Base-by-base conservation (phyloP, 768 basidiomycete species). In the Paxillus involutus region DNA sequence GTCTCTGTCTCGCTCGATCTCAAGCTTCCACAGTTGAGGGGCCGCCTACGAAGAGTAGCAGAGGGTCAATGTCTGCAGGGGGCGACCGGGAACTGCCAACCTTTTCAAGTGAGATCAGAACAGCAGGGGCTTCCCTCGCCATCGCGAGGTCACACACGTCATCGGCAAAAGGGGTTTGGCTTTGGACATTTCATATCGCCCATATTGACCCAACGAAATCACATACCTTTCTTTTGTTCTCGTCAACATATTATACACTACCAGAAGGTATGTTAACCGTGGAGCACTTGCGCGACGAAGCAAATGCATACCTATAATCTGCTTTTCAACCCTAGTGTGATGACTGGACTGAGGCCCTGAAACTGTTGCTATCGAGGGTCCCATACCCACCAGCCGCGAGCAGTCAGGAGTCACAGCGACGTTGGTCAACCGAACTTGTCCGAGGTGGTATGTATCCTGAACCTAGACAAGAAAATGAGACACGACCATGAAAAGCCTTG, bases 21-120 rank as follows among this genome's bases (percentile, higher is more conserved):
- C 85, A 44, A 91, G 66, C 68, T 81, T 84, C 88, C 88, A 91
- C 4, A 90, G 72, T 64, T 90, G 88, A 6, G 89, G 88, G n/a
- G 87, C 81, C 6, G 85, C 81, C 87, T 88, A 57, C 10, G 45
- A 51, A 12, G 16, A 33, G 21, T 6, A 46, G 32, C 42, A 49
- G 48, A 42, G 43, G 39, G 51, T 57, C 53, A 63, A 17, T 43
- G 52, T 43, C 45, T 24, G 17, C 24, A 3, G 16, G 39, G 17
- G 35, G 17, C 33, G 51, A 67, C 63, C 30, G 24, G 48, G 13
- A 39, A 26, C 16, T 30, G 21, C 65, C 47, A 43, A 63, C 67
- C 47, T 59, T 68, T 56, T 68, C 67, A 47, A 68, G 66, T 26
- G 71, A 65, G 52, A 83, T 73, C 39, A 82, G 61, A 12, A 79